Evolutionary conservation across 306 rosid genomes (phyloP), one percentile per base, ranked within the genome.

Genomic region (Coriaria nepalensis): DNA sequence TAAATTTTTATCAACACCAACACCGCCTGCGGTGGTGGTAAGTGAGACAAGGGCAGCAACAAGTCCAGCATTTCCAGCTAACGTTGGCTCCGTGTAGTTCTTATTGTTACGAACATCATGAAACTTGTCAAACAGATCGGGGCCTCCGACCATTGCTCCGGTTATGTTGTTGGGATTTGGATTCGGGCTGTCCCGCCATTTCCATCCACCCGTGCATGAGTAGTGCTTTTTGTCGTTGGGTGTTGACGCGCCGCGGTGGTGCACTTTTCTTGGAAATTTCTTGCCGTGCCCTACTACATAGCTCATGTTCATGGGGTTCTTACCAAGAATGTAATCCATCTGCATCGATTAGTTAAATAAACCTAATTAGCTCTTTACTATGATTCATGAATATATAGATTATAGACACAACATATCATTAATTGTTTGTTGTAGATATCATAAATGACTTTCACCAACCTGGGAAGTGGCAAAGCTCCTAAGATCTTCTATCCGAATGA

Each of bases 91-190:
- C 0, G 85, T 77, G 60, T 51, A 57, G 43, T 57, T 72, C 35
- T 48, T 48, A 44, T 55, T 65, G 4, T 6, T 55, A 49, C 82
- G 76, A 0, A 62, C 58, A 43, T 81, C 93, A 5, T 33, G 67
- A 49, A 77, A 81, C 13, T 52, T 57, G 45, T 81, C 86, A 5
- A 61, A 62, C 49, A 36, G 49, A 37, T 81, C 66, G 0, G 93
- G 93, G 6, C 93, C 93, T 44, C 85, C 86, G 36, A 81, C 86
- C 93, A 78, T 77, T 11, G 80, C 93, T 44, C 93, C 93, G 2
- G 44, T 54, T 4, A 77, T 74, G 60, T 6, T 67, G 73, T 81
- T 60, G 1, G 86, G 74, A 50, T 81, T 81, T 5, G 49, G 48
- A 6, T 51, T 63, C 0, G 36, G 10, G 5, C 33, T 67, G 68